Evolutionary conservation across 2,329 filamentous ascomycete genomes (phyloP), one percentile per base, ranked within the genome.

Genomic region (Chaetothyriales sp.): DNA sequence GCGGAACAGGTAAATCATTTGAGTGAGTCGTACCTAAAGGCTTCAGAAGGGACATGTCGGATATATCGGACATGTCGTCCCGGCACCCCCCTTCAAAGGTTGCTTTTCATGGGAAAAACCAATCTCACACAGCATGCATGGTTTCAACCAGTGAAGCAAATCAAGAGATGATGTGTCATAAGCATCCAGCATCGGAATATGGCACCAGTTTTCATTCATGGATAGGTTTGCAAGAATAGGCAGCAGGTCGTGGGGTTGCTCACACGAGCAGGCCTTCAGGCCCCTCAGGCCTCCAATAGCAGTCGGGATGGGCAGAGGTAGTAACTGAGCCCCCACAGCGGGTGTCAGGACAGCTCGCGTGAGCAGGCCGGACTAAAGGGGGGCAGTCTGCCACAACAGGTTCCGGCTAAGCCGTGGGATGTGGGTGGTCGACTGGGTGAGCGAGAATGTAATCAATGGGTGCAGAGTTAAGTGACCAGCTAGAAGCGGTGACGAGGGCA

Each of bases 11-110:
- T 49, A 13, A 25, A 48, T 44, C 22, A 25, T 6, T 25, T 25
- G 40, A 22, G 37, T 46, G 47, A 50, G 49, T 60, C 69, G 62
- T 65, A 71, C 69, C 69, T 58, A 71, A 61, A 56, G 69, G 69
- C 59, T 68, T 67, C 59, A 71, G 67, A 47, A 71, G 63, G 53
- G 69, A 71, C 62, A 71, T 60, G 53, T 70, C 61, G 8, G 46
- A 47, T 20, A 47, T 60, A 53, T 70, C 61, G 8, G 46, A 47
- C 46, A 47, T 46, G 44, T 9, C 10, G 18, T 28, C 44, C 15
- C 33, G 8, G 33, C 33, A 40, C 33, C 4, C 10, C 33, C 4
- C 10, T 40, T 40, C 33, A 40, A 15, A 15, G 15, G 33, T 15
- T 40, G 33, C 10, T 15, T 40, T 40, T 5, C 33, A 10, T 40